A percentile compares a stretch with the other conserved stretches of the same genome.
These are phyloP conservation scores for Corylus heterophylla DNA, from an alignment of 306 rosid species.

Conservation along the genomic window DNA sequence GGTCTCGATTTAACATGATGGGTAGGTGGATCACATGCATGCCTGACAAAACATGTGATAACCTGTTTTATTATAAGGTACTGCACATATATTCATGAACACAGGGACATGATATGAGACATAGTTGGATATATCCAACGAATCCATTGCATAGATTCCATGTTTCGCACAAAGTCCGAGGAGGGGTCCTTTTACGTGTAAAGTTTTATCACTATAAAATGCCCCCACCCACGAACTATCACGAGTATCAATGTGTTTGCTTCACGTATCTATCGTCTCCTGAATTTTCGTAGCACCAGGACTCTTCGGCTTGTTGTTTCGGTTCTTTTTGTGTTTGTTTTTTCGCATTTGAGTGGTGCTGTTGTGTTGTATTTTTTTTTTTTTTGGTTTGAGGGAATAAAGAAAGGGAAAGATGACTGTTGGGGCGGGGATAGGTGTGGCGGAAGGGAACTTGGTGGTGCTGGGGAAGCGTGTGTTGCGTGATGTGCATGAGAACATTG, in stretches of 20 bases:
- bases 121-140: too few species aligned
- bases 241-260: too few species aligned
- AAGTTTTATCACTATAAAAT: not conserved
- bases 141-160: too few species aligned
- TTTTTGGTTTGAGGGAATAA: not conserved
- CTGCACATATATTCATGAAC: too few species aligned
- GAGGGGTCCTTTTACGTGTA: not conserved
- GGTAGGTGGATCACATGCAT: not conserved
- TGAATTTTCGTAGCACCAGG: not conserved
- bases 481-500: slow-evolving; percentile 54
- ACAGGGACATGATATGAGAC: not conserved
- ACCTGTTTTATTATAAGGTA: not conserved
- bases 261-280: too few species aligned
- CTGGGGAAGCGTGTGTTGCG: slow-evolving; percentile 59
- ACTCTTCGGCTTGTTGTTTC: not conserved
- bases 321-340: not conserved
- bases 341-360: not conserved
- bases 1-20: not conserved
- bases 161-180: slow-evolving; percentile 3
- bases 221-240: not conserved
- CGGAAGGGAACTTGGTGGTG: slow-evolving; percentile 65
- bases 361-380: not conserved
- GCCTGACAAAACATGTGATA: not conserved
- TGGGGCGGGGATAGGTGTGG: slow-evolving; percentile 70
- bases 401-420: slow-evolving; percentile 64